These are phyloP conservation scores for Eucalyptus fibrosa DNA, from an alignment of 345 rosid species.

Conservation along the genomic window DNA sequence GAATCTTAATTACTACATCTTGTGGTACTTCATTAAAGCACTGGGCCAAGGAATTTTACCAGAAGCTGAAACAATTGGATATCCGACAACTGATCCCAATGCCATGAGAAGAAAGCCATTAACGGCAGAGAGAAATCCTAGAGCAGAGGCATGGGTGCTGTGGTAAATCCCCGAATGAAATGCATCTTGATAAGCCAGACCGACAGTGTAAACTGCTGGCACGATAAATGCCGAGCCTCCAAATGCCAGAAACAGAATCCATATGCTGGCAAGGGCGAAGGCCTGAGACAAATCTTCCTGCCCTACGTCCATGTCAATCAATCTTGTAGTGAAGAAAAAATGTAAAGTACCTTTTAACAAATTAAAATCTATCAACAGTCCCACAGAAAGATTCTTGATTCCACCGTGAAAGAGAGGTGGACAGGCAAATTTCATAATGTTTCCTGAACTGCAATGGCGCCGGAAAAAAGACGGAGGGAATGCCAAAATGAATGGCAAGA, in stretches of 20 bases:
- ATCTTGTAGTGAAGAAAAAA: constrained; percentile 29
- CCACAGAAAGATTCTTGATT: background rate
- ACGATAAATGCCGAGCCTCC: constrained; percentile 49
- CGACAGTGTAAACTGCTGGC: constrained; percentile 45
- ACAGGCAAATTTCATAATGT: background rate
- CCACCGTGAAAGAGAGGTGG: background rate
- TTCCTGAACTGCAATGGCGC: background rate
- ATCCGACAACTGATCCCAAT: constrained; percentile 60
- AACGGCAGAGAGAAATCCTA: constrained; percentile 32
- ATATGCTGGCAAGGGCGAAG: constrained; percentile 67
- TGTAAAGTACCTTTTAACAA: background rate
- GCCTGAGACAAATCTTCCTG: constrained; percentile 96
- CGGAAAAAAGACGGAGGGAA: background rate
- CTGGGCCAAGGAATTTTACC: constrained; percentile 19
- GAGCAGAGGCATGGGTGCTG: constrained; percentile 24
- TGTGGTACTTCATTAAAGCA: background rate
- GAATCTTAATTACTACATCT: background rate
- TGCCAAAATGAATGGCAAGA: background rate
- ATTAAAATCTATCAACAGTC: background rate
- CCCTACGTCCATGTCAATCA: constrained; percentile 82
- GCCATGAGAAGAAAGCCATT: constrained; percentile 56
- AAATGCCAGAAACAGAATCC: constrained; percentile 65
- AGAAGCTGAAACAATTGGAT: constrained; percentile 68
- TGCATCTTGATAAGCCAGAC: constrained; percentile 48
- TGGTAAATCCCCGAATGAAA: constrained; percentile 20